Evolutionary conservation across 768 basidiomycete genomes (phyloP), one percentile per base, ranked within the genome.

Genomic region (Mycena metata): DNA sequence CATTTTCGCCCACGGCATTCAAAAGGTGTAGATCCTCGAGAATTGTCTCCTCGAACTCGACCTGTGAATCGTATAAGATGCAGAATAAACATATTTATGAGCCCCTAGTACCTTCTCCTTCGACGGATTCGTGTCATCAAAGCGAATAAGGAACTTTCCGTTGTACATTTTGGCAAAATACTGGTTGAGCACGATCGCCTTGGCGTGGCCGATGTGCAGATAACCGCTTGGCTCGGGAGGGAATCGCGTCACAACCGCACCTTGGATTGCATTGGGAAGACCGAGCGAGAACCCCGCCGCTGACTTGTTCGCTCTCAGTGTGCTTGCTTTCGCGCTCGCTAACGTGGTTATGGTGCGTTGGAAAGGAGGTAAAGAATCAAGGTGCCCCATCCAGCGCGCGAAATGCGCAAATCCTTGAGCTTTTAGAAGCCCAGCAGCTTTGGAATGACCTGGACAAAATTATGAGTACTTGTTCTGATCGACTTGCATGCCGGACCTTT

Each of bases 151-250:
- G 81, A 98, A 84, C 79, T 94, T 96, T 46, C 98, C 98, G 70
- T 96, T 87, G 84, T 99, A 99, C 93, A 98, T 97, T 78, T 92
- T 91, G 2, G 98, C 96, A 76, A 99, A 96, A 82, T 97, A 96
- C 78, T 98, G 92, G 77, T 99, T 99, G 47, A 99, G 85, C 77
- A 98, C 91, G 3, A 96, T 97, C 33, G 97, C 97, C 76, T 96
- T 95, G 4, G 92, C 87, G 75, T 95, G 94, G 0, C 94, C 94
- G 56, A 99, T 98, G 79, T 99, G 98, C 62, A 99, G 88, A 81
- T 98, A 99, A 69, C 98, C 98, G 75, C 91, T 94, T 8, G 98
- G 98, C 83, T 99, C 98, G 24, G 98, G 98, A 51, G 98, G 98
- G 82, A 99, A 97, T 65, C 98, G 92, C 3, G 97, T 98, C n/a